Conservation (phyloP, 176 grass and related monocot genomes). For the Oropetium thomaeum region DNA sequence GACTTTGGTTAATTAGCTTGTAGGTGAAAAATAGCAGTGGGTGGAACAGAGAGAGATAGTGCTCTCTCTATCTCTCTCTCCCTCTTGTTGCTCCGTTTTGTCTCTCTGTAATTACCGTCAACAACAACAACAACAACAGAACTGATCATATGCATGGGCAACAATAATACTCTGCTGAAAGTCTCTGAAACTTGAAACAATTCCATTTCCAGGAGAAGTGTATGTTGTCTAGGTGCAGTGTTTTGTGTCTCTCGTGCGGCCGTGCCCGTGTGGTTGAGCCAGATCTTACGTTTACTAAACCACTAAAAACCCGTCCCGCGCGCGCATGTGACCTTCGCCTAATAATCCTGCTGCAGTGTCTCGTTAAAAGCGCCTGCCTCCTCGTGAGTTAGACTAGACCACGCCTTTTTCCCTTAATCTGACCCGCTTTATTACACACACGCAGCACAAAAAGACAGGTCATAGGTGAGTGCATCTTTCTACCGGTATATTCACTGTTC, state of each 20-base stretch:
- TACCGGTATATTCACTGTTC: neutral
- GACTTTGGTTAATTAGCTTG: conserved; percentile 33
- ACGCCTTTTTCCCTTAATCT: conserved; percentile 27
- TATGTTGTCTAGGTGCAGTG: conserved; percentile 9
- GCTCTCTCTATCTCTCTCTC: neutral
- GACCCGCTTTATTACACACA: conserved; percentile 28
- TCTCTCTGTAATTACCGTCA: conserved; percentile 48
- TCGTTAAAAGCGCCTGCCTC: conserved; percentile 28
- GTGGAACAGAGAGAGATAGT: conserved; percentile 20
- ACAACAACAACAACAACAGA: conserved; percentile 24
- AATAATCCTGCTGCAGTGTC: conserved; percentile 32
- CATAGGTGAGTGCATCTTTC: neutral
- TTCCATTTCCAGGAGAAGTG: neutral
- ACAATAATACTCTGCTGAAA: conserved; percentile 24
- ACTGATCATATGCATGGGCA: conserved; percentile 35
- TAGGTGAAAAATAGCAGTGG: conserved; percentile 54
- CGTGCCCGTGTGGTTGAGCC: neutral
- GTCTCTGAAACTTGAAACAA: neutral
- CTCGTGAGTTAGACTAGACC: conserved; percentile 39
- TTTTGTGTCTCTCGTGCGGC: too few relatives aligned
- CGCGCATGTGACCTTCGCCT: conserved; percentile 42
- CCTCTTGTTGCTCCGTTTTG: conserved; percentile 57
- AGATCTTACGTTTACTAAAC: conserved; percentile 31
- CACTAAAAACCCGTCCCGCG: conserved; percentile 19
- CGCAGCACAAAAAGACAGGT: neutral